phyloP scores from a whole-genome alignment of 129 eudicot species.

The Flaveria linearis region DNA sequence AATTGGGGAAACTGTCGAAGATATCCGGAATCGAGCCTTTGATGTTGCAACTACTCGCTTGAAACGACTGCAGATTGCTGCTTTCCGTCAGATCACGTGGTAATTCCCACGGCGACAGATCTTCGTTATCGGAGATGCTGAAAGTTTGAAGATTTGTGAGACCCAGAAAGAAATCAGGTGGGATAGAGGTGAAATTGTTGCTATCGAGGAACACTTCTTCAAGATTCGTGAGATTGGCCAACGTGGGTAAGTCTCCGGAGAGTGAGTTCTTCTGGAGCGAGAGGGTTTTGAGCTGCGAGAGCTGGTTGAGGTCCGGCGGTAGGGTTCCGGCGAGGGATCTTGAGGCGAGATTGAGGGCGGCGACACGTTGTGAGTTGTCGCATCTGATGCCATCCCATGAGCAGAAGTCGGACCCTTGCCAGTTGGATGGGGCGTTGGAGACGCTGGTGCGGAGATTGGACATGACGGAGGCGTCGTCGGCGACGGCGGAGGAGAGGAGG shows the following conservation, averaged over 20 bases:
- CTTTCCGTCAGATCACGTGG: slow-evolving; percentile 45
- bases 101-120: slow-evolving; percentile 51
- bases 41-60: slow-evolving; percentile 43
- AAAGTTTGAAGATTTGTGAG: slow-evolving; percentile 38
- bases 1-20: slow-evolving; percentile 41
- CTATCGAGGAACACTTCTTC: slow-evolving; percentile 34
- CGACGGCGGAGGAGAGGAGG: slow-evolving; percentile 33
- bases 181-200: slow-evolving; percentile 53
- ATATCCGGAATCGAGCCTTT: slow-evolving; percentile 59
- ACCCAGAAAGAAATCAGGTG: slow-evolving; percentile 44
- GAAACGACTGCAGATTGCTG: slow-evolving; percentile 29
- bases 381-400: slow-evolving; percentile 49
- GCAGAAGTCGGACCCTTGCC: slow-evolving; percentile 49
- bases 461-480: slow-evolving; percentile 57
- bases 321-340: slow-evolving; percentile 51
- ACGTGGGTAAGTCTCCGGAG: slow-evolving; percentile 57
- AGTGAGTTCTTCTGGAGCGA: slow-evolving; percentile 45
- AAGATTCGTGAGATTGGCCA: slow-evolving; percentile 46
- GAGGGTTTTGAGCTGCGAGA: slow-evolving; percentile 46
- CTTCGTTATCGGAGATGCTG: slow-evolving; percentile 42
- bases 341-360: slow-evolving; percentile 43
- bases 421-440: slow-evolving; percentile 36
- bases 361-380: slow-evolving; percentile 45
- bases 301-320: slow-evolving; percentile 47
- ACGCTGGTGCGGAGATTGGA: slow-evolving; percentile 33